These are phyloP conservation scores for Vitis amurensis DNA, from an alignment of 164 flowering plant genomes.

Conservation along the genomic window DNA sequence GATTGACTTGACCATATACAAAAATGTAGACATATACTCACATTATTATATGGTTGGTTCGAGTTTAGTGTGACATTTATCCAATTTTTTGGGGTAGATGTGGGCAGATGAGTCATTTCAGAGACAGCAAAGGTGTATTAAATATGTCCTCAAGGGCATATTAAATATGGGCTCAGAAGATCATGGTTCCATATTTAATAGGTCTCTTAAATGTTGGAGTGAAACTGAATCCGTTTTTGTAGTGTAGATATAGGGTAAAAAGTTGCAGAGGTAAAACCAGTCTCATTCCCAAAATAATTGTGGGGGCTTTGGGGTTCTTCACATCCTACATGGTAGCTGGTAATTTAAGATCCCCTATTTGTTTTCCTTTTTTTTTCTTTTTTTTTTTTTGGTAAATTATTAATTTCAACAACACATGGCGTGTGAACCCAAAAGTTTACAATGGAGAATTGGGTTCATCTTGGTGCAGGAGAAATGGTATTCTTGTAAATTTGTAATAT, in stretches of 20 bases:
- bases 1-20: no score
- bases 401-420: no score
- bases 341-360: slow-evolving; percentile 1
- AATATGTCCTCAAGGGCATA: slow-evolving; percentile 10
- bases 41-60: no score
- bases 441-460: no score
- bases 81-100: background rate
- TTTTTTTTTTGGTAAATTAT: no score
- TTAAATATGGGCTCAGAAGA: slow-evolving; percentile 21
- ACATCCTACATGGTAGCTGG: slow-evolving; percentile 4
- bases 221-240: background rate
- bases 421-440: no score
- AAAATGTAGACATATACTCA: no score
- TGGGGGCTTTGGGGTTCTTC: background rate
- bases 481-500: no score
- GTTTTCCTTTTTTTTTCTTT: no score
- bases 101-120: slow-evolving; percentile 5
- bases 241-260: background rate
- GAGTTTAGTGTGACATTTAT: no score
- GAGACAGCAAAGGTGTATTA: background rate
- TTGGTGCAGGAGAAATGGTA: no score
- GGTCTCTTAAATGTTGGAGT: slow-evolving; percentile 9
- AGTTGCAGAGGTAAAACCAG: background rate
- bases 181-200: slow-evolving; percentile 14
- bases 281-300: background rate